A percentile compares a stretch with the other conserved stretches of the same genome.
These are phyloP conservation scores for Aureoboletus auriporus DNA, from an alignment of 768 basidiomycete genomes.

Conservation along the genomic window DNA sequence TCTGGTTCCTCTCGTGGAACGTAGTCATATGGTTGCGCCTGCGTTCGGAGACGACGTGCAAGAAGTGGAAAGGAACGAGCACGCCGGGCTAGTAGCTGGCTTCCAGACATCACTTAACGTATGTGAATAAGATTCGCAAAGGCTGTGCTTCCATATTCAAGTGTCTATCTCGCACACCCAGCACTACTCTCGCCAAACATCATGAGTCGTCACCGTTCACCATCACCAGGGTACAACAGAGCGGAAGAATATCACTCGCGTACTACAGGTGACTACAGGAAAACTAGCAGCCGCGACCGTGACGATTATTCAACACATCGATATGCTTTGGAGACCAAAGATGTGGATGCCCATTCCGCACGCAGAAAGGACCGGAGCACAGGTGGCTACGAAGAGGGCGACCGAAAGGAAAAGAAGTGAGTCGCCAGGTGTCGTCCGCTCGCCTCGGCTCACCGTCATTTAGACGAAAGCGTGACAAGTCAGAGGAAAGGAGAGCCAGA, in stretches of 20 bases:
- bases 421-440: conserved; percentile 10
- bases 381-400: conserved; percentile 22
- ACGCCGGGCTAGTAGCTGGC: conserved; percentile 20
- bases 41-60: conserved; percentile 48
- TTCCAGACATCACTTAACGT: conserved; percentile 18
- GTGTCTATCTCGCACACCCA: neutral
- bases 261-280: conserved; percentile 28
- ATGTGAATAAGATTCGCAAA: too few relatives aligned
- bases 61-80: conserved; percentile 26
- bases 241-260: conserved; percentile 33
- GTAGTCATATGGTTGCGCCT: conserved; percentile 48
- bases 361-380: conserved; percentile 22
- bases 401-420: conserved; percentile 47
- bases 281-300: conserved; percentile 29
- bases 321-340: conserved; percentile 29
- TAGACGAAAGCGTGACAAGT: conserved; percentile 82
- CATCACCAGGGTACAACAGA: conserved; percentile 36
- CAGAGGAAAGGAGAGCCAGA: conserved; percentile 78
- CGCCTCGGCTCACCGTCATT: conserved; percentile 7
- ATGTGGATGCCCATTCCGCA: conserved; percentile 31
- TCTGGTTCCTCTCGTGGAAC: conserved; percentile 28
- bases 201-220: conserved; percentile 48
- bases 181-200: neutral
- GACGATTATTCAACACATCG: conserved; percentile 23
- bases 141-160: neutral